Evolutionary conservation across 176 grass and related monocot species (phyloP), one percentile per base, ranked within the genome.

Genomic region (Bromus sterilis): DNA sequence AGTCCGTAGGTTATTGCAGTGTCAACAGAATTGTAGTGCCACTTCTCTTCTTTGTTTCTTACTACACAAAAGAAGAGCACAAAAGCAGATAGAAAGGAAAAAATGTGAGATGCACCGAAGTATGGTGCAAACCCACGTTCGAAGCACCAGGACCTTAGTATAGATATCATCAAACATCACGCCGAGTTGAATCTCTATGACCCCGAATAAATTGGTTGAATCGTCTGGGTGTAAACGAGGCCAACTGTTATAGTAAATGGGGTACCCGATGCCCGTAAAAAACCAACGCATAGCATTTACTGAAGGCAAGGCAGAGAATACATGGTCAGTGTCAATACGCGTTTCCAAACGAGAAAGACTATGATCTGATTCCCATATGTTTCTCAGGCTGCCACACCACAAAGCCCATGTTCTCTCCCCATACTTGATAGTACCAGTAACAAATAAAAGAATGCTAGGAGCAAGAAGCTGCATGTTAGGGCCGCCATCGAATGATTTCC

Each of bases 211-310:
- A 16, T 9, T 55, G 20, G 0, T 55, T 55, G 49, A 9, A 55
- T 21, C 18, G 20, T 55, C 20, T 53, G 49, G 20, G 6, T 6
- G 49, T 9, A 55, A 55, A 9, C 0, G 20, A n/a, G 0, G 0
- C 49, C 49, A 55, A 53, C 1, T 2, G 40, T 8, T 42, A 42
- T 2, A 1, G 5, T 0, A 1, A 53, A 4, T 0, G 46, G 46
- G 46, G 1, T 0, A 51, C 16, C 16, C 3, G 8, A 53, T 0
- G 49, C 49, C 49, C 7, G 7, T 8, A 55, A 55, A 55, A 20
- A n/a, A n/a, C 0, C 0, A 3, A n/a, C 20, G 7, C 2, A n/a
- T n/a, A 55, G 2, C 7, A 0, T 3, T n/a, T 9, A 0, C 0
- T 55, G 49, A 55, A n/a, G 0, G 0, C 49, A 55, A 55, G 49